phyloP scores from a whole-genome alignment of 140 eudicot species.

The Cichorium intybus region DNA sequence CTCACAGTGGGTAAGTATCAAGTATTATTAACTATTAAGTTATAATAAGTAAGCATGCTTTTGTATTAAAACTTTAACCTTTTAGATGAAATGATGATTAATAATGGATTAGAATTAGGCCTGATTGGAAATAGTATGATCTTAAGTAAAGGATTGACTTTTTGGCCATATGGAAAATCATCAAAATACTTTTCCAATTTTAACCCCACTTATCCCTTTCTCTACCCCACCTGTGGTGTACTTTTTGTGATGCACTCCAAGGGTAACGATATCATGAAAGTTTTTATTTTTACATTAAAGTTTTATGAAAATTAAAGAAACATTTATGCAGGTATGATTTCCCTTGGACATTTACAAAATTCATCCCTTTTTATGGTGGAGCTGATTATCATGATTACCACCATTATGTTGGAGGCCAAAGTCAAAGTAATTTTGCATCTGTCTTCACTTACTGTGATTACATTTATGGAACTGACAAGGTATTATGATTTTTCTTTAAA shows the following conservation, averaged over 20 bases:
- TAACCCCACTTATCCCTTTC: slow-evolving; percentile 35
- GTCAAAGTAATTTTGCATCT: slow-evolving; percentile 93
- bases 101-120: slow-evolving; percentile 27
- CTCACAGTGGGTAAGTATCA: slow-evolving; percentile 92
- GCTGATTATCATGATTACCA: slow-evolving; percentile 96
- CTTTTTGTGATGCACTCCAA: slow-evolving; percentile 20
- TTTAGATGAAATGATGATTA: slow-evolving; percentile 33
- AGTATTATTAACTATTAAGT: background rate
- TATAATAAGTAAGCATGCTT: background rate
- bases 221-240: slow-evolving; percentile 9
- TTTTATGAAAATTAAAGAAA: slow-evolving; percentile 12
- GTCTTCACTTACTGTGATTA: slow-evolving; percentile 92
- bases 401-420: slow-evolving; percentile 90
- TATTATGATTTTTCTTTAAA: slow-evolving; percentile 11
- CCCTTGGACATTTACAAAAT: slow-evolving; percentile 83
- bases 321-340: slow-evolving; percentile 59
- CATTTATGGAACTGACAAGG: slow-evolving; percentile 98
- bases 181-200: slow-evolving; percentile 17
- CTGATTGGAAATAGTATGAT: slow-evolving; percentile 35
- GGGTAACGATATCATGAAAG: slow-evolving; percentile 24
- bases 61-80: background rate
- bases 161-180: slow-evolving; percentile 27
- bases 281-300: slow-evolving; percentile 13
- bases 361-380: slow-evolving; percentile 91
- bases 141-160: slow-evolving; percentile 32